Percentiles rank a stretch among this genome's conserved stretches.
Evolutionary conservation across 2,329 filamentous ascomycete genomes (phyloP).

Genomic region (Fusarium metavorans): DNA sequence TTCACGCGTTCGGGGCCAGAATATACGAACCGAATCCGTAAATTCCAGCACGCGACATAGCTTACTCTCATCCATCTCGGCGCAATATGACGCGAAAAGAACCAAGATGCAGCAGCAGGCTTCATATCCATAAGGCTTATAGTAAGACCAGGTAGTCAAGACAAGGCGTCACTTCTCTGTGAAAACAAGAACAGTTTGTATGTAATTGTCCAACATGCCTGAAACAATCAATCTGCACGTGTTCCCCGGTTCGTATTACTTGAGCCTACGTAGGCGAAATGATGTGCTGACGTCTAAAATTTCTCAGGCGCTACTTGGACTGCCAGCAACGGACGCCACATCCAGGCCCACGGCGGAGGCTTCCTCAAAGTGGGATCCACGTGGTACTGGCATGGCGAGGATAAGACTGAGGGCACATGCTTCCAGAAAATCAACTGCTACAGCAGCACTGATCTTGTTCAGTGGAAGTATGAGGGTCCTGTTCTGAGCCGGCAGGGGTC

Average conservation of each 20-base stretch:
- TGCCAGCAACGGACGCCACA: neutral
- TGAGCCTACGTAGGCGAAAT: neutral
- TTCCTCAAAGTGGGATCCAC: neutral
- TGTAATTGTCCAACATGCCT: neutral
- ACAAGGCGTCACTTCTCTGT: neutral
- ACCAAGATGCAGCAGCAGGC: neutral
- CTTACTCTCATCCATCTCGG: neutral
- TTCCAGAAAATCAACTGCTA: slow-evolving; percentile 78
- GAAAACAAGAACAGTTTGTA: neutral
- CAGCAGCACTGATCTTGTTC: slow-evolving; percentile 68
- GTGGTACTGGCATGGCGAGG: slow-evolving; percentile 62
- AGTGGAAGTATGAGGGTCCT: slow-evolving; percentile 71
- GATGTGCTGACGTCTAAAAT: neutral
- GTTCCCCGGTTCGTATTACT: neutral
- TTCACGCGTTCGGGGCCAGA: neutral
- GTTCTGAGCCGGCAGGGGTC: slow-evolving; percentile 62
- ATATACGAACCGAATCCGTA: neutral
- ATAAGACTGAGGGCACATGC: slow-evolving; percentile 69
- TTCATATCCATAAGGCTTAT: neutral
- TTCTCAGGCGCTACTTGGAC: neutral
- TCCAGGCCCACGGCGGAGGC: neutral
- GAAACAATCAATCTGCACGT: neutral
- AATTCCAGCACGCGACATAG: neutral
- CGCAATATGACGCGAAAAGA: neutral
- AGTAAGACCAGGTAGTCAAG: neutral